Percentiles rank a stretch among this genome's conserved stretches.
Evolutionary conservation across 495 filamentous ascomycete species (phyloP).

Genomic region (Penicillium samsonianum): DNA sequence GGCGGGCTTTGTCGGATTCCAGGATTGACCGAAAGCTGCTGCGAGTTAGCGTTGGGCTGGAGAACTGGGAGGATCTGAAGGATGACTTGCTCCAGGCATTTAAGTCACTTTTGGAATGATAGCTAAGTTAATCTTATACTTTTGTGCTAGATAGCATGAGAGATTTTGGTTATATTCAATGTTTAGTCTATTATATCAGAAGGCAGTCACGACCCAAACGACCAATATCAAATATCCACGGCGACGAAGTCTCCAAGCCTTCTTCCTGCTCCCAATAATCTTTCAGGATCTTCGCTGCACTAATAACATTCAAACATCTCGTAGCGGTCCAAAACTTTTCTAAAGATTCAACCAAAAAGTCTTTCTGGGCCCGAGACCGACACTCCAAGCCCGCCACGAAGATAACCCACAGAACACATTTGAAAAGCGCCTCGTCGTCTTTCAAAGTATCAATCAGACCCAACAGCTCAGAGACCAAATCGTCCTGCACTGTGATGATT

Average conservation of each 20-base stretch:
- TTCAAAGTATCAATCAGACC: constrained; percentile 45
- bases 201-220: constrained; percentile 42
- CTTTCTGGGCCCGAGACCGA: constrained; percentile 25
- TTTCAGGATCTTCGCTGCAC: constrained; percentile 33
- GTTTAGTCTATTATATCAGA: constrained; percentile 28
- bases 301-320: constrained; percentile 42
- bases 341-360: constrained; percentile 30
- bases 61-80: constrained; percentile 76
- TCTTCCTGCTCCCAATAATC: constrained; percentile 31
- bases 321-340: constrained; percentile 43
- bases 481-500: constrained; percentile 24
- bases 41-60: constrained; percentile 77
- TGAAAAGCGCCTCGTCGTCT: constrained; percentile 49
- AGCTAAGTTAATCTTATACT: not conserved
- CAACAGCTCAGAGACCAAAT: constrained; percentile 45
- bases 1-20: constrained; percentile 71
- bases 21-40: constrained; percentile 67
- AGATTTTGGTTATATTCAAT: not conserved
- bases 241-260: constrained; percentile 10
- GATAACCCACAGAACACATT: constrained; percentile 60
- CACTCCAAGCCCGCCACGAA: constrained; percentile 57
- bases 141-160: constrained; percentile 6
- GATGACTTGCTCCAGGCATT: constrained; percentile 72
- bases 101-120: constrained; percentile 14
- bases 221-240: constrained; percentile 45